Base-by-base conservation (phyloP, 306 rosid genomes). In the Quercus gilva region DNA sequence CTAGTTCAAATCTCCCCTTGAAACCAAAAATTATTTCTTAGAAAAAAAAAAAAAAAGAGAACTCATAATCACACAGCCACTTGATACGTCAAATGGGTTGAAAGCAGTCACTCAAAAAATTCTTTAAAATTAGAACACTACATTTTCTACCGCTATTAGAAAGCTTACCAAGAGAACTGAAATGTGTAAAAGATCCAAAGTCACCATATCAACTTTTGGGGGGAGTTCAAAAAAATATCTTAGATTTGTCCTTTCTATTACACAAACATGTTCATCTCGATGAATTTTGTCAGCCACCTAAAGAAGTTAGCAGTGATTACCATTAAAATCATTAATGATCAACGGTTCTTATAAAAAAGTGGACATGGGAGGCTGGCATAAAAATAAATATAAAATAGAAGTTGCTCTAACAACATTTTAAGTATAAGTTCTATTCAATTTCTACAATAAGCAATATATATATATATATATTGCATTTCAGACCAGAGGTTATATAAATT, bases 171-270 rank as follows among this genome's bases (percentile, higher is more conserved):
- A 59, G 75, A 92, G 91, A 86, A 95, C 88, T 69, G 99, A 95
- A 79, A 95, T 95, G 89, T 92, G 91, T 31, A 97, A 92, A 37
- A 95, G 97, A 85, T 92, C 97, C 79, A 92, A 77, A 82, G 99
- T 92, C 85, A 89, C 97, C 80, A 92, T 80, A 85, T 92, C 97
- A 79, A 95, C 99, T 73, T 78, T 89, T 82, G 86, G 96, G 0
- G 97, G 98, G 79, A 95, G 97, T 77, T n/a, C 92, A 7, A 91
- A 53, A 58, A 94, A 91, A 78, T 92, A 88, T 92, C 98, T 87
- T 71, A 91, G 85, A 86, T 92, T 94, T 78, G 94, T 94, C 79
- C 94, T 75, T 75, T 94, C 98, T 71, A 92, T 92, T 74, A 94
- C 88, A 73, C 90, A 82, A 63, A 92, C 98, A 31, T 88, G 95